phyloP scores from a whole-genome alignment of 495 filamentous ascomycete genomes.

The Podospora pseudoanserina region DNA sequence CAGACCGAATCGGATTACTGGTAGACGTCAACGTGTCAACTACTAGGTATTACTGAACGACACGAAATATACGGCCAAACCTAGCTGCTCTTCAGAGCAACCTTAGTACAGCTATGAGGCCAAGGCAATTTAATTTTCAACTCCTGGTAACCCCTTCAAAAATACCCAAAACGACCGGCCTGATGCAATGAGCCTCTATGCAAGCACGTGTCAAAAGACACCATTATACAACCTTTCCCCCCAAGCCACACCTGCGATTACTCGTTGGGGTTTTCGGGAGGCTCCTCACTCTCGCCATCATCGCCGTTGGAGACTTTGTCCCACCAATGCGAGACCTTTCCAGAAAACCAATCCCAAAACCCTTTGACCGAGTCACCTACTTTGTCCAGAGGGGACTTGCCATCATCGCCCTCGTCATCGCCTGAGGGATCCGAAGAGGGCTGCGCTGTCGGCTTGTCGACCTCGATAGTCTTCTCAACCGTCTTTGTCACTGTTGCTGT shows the following conservation, averaged over 20 bases:
- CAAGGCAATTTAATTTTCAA: neutral
- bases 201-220: neutral
- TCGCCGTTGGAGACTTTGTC: conserved; percentile 31
- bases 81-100: neutral
- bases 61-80: neutral
- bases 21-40: neutral
- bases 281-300: conserved; percentile 6
- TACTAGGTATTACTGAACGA: neutral
- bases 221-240: neutral
- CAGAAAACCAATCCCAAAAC: conserved; percentile 51
- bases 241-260: neutral
- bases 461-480: conserved; percentile 13
- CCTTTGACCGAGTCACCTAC: conserved; percentile 25
- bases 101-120: neutral
- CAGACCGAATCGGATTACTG: neutral
- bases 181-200: neutral
- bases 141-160: neutral
- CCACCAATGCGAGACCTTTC: conserved; percentile 42
- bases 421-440: conserved; percentile 21
- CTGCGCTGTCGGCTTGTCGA: conserved; percentile 23
- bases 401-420: conserved; percentile 16
- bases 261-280: neutral
- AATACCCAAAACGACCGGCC: neutral
- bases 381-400: conserved; percentile 21
- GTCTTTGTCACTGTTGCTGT: conserved; percentile 10